Evolutionary conservation across 345 rosid species (phyloP), one percentile per base, ranked within the genome.

Genomic region (Erucastrum elatum): DNA sequence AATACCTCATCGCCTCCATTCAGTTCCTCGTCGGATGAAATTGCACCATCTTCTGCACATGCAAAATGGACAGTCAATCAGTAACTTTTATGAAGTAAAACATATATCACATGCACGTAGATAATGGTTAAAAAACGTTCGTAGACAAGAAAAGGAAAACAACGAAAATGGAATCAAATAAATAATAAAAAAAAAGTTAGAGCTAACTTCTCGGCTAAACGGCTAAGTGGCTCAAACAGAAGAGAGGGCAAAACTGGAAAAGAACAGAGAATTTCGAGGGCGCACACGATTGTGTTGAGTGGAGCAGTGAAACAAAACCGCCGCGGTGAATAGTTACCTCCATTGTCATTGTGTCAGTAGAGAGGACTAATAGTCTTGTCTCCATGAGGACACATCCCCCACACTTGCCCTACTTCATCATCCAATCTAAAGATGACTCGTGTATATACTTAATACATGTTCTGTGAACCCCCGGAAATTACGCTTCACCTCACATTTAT

Each of bases 1-100:
- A 56, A 85, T 3, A 82, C 68, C 80, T 92, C 97, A 75, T 75
- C 83, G 17, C 89, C 94, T 55, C 89, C 93, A 53, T 90, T 88
- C 2, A 83, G 44, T 41, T 90, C 95, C 78, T 89, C 97, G 1
- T 88, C 97, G 0, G 95, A 89, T n/a, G 97, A 89, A 15, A 41
- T 60, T 13, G 75, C 93, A 68, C 87, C 89, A 9, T 87, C 94
- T 53, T 89, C 95, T 88, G 79, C 1, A 64, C 67, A 56, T 12
- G 31, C 26, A 65, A 37, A 2, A 41, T 5, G 8, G 25, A 6
- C 0, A 17, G n/a, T 1, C 8, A 26, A 27, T 21, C 66, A 35
- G 34, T 71, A 35, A 26, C 56, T 71, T 25, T 25, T 35, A 6
- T 1, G 41, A 63, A n/a, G 6, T 37, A 27, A 46, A 11, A 71